Evolutionary conservation across 345 rosid genomes (phyloP).

Genomic region (Lumnitzera littorea): DNA sequence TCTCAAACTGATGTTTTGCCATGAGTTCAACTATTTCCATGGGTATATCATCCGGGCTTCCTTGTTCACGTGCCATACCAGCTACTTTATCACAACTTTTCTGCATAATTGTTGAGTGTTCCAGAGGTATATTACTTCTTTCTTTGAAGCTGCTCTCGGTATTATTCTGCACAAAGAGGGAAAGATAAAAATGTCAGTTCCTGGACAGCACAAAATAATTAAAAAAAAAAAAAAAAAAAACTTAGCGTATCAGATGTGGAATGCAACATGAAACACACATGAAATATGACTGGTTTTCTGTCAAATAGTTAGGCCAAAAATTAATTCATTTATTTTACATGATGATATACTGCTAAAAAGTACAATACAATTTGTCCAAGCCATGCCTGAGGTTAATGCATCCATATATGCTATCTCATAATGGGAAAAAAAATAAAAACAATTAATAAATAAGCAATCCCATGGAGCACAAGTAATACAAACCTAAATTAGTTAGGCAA

Average conservation of each 20-base stretch:
- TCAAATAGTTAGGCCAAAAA: too few relatives aligned
- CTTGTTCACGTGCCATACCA: slow-evolving; percentile 43
- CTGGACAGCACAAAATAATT: neutral
- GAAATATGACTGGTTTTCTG: too few relatives aligned
- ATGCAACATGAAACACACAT: neutral
- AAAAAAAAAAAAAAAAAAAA: neutral
- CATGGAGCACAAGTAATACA: too few relatives aligned
- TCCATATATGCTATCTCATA: too few relatives aligned
- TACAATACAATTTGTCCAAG: too few relatives aligned
- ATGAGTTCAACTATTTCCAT: slow-evolving; percentile 94
- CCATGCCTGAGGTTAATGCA: too few relatives aligned
- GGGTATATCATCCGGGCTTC: slow-evolving; percentile 66
- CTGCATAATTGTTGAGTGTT: slow-evolving; percentile 18
- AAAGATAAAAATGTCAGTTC: slow-evolving; percentile 11
- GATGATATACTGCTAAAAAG: too few relatives aligned
- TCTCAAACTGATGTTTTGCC: slow-evolving; percentile 88
- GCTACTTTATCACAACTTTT: slow-evolving; percentile 28
- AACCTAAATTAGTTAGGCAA: too few relatives aligned
- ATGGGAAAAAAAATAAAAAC: too few relatives aligned
- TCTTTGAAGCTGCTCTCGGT: slow-evolving; percentile 35
- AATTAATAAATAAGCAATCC: too few relatives aligned
- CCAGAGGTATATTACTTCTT: slow-evolving; percentile 30
- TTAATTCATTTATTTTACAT: too few relatives aligned
- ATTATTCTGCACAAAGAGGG: slow-evolving; percentile 46
- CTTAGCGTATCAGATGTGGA: slow-evolving; percentile 1